Conservation (phyloP, 2,329 filamentous ascomycete species). For the Aspergillus pseudonomiae region DNA sequence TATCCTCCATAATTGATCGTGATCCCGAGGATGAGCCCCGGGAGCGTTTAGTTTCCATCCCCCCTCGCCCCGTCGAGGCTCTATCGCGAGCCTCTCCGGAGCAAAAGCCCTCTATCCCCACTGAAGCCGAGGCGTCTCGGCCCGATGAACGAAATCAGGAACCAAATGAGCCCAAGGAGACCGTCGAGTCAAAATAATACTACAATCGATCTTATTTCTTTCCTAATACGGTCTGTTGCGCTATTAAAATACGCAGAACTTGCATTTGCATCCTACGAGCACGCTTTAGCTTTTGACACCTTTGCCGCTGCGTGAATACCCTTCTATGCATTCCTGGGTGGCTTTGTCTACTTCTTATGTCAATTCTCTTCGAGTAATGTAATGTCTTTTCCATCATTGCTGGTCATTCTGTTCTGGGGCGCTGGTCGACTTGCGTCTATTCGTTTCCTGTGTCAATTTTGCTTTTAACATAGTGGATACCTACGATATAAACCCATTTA, state of each 20-base stretch:
- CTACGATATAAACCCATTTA: constrained; percentile 7
- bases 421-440: constrained; percentile 23
- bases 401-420: constrained; percentile 10
- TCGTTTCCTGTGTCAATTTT: constrained; percentile 12
- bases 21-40: constrained; percentile 30
- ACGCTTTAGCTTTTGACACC: constrained; percentile 15
- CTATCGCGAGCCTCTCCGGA: constrained; percentile 23
- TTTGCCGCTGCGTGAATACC: constrained; percentile 25
- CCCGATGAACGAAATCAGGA: constrained; percentile 27
- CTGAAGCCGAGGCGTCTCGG: constrained; percentile 15
- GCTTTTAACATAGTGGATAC: constrained; percentile 1
- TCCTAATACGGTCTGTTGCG: constrained; percentile 12
- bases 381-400: constrained; percentile 19
- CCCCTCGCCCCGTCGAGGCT: constrained; percentile 24
- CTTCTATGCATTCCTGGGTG: constrained; percentile 23
- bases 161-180: constrained; percentile 29
- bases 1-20: constrained; percentile 44
- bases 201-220: constrained; percentile 9
- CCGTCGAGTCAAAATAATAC: constrained; percentile 22
- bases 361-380: constrained; percentile 20
- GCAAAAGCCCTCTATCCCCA: constrained; percentile 10
- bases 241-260: constrained; percentile 11
- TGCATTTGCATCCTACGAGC: constrained; percentile 22
- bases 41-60: constrained; percentile 23
- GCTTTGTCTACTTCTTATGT: constrained; percentile 15